Conservation (phyloP, 768 basidiomycete genomes). For the Suillus bovinus region DNA sequence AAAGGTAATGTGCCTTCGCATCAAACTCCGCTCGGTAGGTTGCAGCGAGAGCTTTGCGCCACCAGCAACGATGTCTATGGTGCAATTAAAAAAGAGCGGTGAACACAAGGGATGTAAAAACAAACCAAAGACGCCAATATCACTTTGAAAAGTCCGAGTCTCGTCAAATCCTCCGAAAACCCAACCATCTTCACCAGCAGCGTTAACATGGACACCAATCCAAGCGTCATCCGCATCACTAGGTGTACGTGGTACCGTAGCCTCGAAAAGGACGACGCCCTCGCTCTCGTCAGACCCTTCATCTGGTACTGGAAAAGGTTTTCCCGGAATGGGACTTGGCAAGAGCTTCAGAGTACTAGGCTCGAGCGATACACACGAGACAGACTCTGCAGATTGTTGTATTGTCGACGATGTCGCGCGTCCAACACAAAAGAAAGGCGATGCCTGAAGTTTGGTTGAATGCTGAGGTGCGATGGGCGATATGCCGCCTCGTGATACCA, state of each 20-base stretch:
- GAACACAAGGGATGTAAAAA: constrained; percentile 10
- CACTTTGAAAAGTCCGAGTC: constrained; percentile 31
- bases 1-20: constrained; percentile 48
- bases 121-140: constrained; percentile 46
- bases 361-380: constrained; percentile 40
- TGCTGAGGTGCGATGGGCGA: constrained; percentile 50
- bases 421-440: constrained; percentile 47
- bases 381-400: constrained; percentile 13
- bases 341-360: constrained; percentile 60
- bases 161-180: constrained; percentile 54
- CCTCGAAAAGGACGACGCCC: constrained; percentile 66
- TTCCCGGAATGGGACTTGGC: constrained; percentile 55
- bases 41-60: constrained; percentile 34
- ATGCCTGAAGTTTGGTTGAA: constrained; percentile 43
- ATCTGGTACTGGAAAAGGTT: constrained; percentile 62
- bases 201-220: constrained; percentile 56
- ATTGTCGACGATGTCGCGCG: background rate
- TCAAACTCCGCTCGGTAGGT: constrained; percentile 26
- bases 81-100: constrained; percentile 15
- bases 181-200: constrained; percentile 60
- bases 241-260: constrained; percentile 33
- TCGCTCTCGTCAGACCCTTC: constrained; percentile 78
- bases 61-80: constrained; percentile 43
- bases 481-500: constrained; percentile 63
- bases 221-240: constrained; percentile 31